phyloP scores from a whole-genome alignment of 2,329 filamentous ascomycete genomes.

The Ophiostoma ulmi region DNA sequence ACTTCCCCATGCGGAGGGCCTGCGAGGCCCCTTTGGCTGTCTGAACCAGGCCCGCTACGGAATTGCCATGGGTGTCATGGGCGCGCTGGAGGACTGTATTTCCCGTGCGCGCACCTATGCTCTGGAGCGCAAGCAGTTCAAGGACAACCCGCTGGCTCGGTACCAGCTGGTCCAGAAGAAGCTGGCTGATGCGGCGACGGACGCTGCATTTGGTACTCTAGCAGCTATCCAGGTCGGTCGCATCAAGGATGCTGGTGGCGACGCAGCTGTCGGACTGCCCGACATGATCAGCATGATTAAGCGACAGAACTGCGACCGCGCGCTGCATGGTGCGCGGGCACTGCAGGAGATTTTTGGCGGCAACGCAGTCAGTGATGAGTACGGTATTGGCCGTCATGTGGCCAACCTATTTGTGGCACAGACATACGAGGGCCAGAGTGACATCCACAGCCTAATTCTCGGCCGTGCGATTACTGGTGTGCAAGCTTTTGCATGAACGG shows the following conservation, averaged over 20 bases:
- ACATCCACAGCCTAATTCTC: constrained; percentile 78
- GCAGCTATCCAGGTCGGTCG: constrained; percentile 86
- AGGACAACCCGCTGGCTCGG: constrained; percentile 86
- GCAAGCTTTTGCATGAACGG: constrained; percentile 65
- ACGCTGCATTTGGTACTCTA: constrained; percentile 85
- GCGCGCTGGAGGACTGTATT: constrained; percentile 89
- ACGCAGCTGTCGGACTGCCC: constrained; percentile 69
- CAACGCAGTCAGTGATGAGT: constrained; percentile 97
- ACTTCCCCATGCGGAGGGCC: constrained; percentile 84
- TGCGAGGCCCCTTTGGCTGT: constrained; percentile 86
- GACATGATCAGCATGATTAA: constrained; percentile 99
- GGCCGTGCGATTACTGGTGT: constrained; percentile 58
- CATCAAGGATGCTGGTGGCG: constrained; percentile 87
- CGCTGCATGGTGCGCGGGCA: constrained; percentile 69
- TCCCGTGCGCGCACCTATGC: constrained; percentile 75
- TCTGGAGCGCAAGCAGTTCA: constrained; percentile 94
- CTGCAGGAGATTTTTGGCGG: constrained; percentile 96
- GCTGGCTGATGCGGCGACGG: constrained; percentile 83
- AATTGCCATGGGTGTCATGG: constrained; percentile 90
- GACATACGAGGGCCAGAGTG: constrained; percentile 96
- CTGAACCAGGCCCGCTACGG: constrained; percentile 90
- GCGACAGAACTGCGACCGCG: constrained; percentile 92
- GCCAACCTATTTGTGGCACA: constrained; percentile 95
- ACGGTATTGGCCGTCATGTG: constrained; percentile 89
- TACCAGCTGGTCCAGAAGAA: constrained; percentile 99